Evolutionary conservation across 371 early-diverging fungal genomes (phyloP).

Genomic region (Lichtheimia ramosa): DNA sequence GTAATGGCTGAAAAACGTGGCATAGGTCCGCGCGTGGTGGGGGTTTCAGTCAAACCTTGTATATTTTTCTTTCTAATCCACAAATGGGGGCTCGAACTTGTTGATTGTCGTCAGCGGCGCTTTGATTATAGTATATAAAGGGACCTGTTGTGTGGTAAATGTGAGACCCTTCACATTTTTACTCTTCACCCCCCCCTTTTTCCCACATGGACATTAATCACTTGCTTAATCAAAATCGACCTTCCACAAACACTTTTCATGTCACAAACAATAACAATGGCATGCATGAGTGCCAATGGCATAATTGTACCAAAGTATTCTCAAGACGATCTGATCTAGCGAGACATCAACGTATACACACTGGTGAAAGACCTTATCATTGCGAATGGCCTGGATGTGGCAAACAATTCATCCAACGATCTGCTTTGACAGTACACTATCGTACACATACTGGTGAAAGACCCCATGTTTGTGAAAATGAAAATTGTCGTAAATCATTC

Average conservation of each 20-base stretch:
- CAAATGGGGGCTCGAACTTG: neutral
- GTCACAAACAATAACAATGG: neutral
- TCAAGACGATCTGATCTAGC: constrained; percentile 21
- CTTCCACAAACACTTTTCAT: no score
- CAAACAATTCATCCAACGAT: constrained; percentile 72
- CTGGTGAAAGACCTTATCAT: constrained; percentile 16
- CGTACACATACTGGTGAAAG: constrained; percentile 82
- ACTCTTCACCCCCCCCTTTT: neutral
- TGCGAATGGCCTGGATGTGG: constrained; percentile 32
- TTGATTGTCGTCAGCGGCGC: neutral
- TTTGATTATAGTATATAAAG: neutral
- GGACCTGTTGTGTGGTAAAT: no score
- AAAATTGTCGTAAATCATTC: constrained; percentile 61
- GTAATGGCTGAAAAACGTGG: constrained; percentile 9
- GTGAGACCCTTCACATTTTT: neutral
- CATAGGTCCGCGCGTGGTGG: constrained; percentile 11
- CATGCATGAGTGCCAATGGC: constrained; percentile 10
- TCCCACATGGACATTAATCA: constrained; percentile 15
- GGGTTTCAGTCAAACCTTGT: neutral
- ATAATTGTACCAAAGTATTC: constrained; percentile 13
- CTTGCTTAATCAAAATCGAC: constrained; percentile 11
- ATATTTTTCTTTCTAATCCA: neutral
- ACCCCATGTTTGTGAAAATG: constrained; percentile 72
- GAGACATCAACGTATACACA: constrained; percentile 19
- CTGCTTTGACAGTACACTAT: constrained; percentile 77